Percentiles rank a stretch among this genome's conserved stretches.
Evolutionary conservation across 768 basidiomycete genomes (phyloP).

Genomic region (Clitopilus passeckerianus): DNA sequence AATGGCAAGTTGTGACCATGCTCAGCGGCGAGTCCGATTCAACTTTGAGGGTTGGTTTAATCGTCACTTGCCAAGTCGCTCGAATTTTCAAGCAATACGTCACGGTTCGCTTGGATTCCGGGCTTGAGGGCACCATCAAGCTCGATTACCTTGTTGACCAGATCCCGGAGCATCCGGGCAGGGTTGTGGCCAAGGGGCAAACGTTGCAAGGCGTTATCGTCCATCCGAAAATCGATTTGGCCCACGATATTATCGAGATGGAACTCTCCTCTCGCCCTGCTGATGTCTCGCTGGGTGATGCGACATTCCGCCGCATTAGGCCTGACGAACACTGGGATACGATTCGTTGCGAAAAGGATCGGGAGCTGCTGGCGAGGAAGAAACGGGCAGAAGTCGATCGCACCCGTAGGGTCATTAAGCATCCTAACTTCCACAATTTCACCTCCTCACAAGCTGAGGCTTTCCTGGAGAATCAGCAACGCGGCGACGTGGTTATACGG

Average conservation of each 20-base stretch:
- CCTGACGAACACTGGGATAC: conserved; percentile 64
- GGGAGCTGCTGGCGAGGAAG: conserved; percentile 72
- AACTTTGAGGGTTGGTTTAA: conserved; percentile 74
- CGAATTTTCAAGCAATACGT: conserved; percentile 50
- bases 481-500: conserved; percentile 94
- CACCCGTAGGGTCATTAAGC: conserved; percentile 86
- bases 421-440: conserved; percentile 97
- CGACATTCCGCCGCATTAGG: conserved; percentile 52
- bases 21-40: conserved; percentile 85
- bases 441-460: conserved; percentile 87
- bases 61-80: conserved; percentile 70
- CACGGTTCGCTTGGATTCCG: conserved; percentile 83
- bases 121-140: conserved; percentile 79
- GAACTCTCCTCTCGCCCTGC: conserved; percentile 66
- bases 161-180: conserved; percentile 30
- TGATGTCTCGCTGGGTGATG: conserved; percentile 62
- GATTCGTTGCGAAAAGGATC: conserved; percentile 58
- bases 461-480: conserved; percentile 83
- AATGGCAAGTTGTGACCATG: conserved; percentile 91
- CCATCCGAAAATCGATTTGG: conserved; percentile 57
- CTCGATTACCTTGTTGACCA: conserved; percentile 52
- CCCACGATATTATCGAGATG: conserved; percentile 60
- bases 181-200: conserved; percentile 71
- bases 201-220: conserved; percentile 77
- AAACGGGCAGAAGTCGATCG: conserved; percentile 80